Base-by-base conservation (phyloP, 1,284 basidiomycete species). In the Heliocybe sulcata region DNA sequence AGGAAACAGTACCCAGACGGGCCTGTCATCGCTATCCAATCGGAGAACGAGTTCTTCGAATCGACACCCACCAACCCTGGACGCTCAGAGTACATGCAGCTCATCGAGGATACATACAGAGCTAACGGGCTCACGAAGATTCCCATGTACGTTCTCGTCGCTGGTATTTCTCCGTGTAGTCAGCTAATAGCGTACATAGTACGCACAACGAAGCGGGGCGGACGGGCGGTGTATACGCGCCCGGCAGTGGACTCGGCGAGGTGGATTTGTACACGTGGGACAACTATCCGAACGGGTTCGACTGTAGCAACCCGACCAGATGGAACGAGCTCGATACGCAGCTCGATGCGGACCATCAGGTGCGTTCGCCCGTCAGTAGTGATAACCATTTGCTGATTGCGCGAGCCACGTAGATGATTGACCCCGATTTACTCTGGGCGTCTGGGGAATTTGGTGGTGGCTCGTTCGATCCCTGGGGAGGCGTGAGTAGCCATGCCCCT, bases 191-290 rank as follows among this genome's bases (percentile, higher is more conserved):
- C 38, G 19, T 9, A 6, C 27, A 38, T 35, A 72, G 65, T 0
- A 73, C 72, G 16, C 73, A 75, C 58, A 75, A 75, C 52, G 73
- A 75, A 56, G 62, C 70, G 0, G 61, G 60, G 3, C 69, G 68
- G 12, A 59, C 67, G 6, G 42, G 55, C 52, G 58, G 61, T 14
- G 20, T 25, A 3, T 49, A 49, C 27, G 47, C 47, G 11, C 47
- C 47, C 27, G 47, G 47, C 47, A 20, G 23, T 14, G 72, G 73
- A 1, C 59, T 67, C 8, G 73, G 73, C 26, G 68, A 69, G 55
- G 74, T 77, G 10, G 76, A 79, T 60, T 58, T 77, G 61, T 77
- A 77, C 55, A 75, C 75, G 22, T 74, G 70, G 72, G 73, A 80
- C 63, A 73, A 72, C 55, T 79, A 80, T 57, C 77, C 74, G 2